Evolutionary conservation across 495 filamentous ascomycete genomes (phyloP).

Genomic region (Aspergillus avenaceus): DNA sequence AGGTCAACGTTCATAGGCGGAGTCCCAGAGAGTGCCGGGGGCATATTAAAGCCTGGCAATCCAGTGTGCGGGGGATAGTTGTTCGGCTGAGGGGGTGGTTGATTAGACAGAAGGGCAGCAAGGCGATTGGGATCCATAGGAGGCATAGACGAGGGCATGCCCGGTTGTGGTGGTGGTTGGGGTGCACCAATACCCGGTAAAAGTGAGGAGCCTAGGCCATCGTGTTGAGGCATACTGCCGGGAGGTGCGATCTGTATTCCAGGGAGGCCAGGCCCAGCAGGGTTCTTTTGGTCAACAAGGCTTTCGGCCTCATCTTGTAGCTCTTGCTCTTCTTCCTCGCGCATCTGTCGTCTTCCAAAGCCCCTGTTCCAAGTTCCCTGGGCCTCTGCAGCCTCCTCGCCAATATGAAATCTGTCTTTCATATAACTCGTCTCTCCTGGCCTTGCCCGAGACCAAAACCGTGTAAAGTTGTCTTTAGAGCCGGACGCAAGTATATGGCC

Average conservation of each 20-base stretch:
- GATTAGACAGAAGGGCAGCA: slow-evolving; percentile 42
- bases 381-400: slow-evolving; percentile 86
- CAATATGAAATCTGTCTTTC: slow-evolving; percentile 91
- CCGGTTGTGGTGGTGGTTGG: slow-evolving; percentile 46
- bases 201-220: slow-evolving; percentile 30
- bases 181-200: slow-evolving; percentile 47
- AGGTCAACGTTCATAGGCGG: slow-evolving; percentile 61
- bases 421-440: slow-evolving; percentile 80
- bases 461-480: slow-evolving; percentile 92
- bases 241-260: slow-evolving; percentile 47
- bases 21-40: slow-evolving; percentile 42
- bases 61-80: slow-evolving; percentile 22
- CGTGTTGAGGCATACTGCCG: slow-evolving; percentile 26
- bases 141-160: slow-evolving; percentile 44
- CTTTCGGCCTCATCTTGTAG: slow-evolving; percentile 89
- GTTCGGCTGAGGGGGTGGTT: slow-evolving; percentile 32
- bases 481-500: slow-evolving; percentile 98
- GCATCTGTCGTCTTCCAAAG: slow-evolving; percentile 71
- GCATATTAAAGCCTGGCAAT: slow-evolving; percentile 41
- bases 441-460: slow-evolving; percentile 88
- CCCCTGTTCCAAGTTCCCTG: slow-evolving; percentile 87
- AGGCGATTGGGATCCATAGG: slow-evolving; percentile 51
- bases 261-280: slow-evolving; percentile 42
- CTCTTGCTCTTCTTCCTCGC: slow-evolving; percentile 90
- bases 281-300: slow-evolving; percentile 87